Base-by-base conservation (phyloP, 768 basidiomycete species). In the Lactarius hatsudake region DNA sequence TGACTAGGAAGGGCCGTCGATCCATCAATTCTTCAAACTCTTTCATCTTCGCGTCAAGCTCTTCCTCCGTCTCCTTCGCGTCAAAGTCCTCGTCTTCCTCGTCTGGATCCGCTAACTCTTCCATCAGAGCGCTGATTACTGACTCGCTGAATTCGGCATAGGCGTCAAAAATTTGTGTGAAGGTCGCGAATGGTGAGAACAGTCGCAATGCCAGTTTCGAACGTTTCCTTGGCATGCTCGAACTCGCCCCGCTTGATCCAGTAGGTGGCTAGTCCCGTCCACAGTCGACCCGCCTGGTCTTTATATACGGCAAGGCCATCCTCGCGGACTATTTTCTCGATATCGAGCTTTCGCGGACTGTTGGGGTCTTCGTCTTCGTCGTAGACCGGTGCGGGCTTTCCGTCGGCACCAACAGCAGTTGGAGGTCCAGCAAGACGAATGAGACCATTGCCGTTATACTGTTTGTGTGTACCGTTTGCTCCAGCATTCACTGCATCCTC, bases 171-270 rank as follows among this genome's bases (percentile, higher is more conserved):
- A 98, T 94, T 76, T 98, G 95, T 2, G 94, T 94, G 76, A 99
- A 99, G 78, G 78, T 98, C 97, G 40, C 96, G 87, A 71, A 98
- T 89, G 1, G 96, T 98, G 72, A 98, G 79, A 20, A 98, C 96
- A 1, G 80, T 81, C 20, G 85, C 82, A 70, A 98, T 83, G 17
- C 95, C 97, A 28, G 86, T 78, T 77, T 98, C 97, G 75, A 98
- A 98, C 0, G 90, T 93, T 59, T 82, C 81, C 70, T 89, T 93
- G 18, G 94, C 93, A 61, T 91, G 84, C 69, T 95, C 95, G 74
- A 99, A 98, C 75, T 98, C 97, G 62, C 86, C 93, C 6, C 94
- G 88, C 78, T 97, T 97, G 76, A 96, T 96, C 96, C 96, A 99
- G 75, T 96, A 98, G 0, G 96, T 98, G 1, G 96, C 96, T 34